Conservation (phyloP, 2,329 filamentous ascomycete species). For the Coleophoma crateriformis region DNA sequence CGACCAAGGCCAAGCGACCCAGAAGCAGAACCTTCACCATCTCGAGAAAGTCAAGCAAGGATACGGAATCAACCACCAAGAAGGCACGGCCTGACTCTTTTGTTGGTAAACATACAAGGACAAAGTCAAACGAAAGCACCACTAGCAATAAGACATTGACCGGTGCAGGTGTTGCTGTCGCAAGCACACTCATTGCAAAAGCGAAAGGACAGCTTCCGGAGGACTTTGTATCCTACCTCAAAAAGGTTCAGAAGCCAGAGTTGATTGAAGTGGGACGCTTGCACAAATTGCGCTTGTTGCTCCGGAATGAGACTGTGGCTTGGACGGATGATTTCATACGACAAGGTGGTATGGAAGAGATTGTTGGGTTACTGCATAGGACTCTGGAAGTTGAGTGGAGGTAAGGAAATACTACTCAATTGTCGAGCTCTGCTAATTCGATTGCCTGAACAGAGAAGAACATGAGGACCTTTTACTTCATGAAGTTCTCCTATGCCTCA, state of each 20-base stretch:
- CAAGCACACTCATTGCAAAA: constrained; percentile 56
- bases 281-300: constrained; percentile 82
- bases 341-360: constrained; percentile 87
- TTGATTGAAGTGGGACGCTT: constrained; percentile 89
- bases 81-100: constrained; percentile 64
- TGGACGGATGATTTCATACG: constrained; percentile 94
- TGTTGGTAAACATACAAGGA: constrained; percentile 58
- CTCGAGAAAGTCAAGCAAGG: constrained; percentile 33
- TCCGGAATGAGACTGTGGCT: constrained; percentile 90
- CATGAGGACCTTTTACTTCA: constrained; percentile 92
- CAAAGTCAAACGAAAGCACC: constrained; percentile 68
- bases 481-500: constrained; percentile 87
- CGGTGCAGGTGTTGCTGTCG: constrained; percentile 48
- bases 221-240: constrained; percentile 83
- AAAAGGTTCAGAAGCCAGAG: constrained; percentile 75
- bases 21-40: constrained; percentile 70
- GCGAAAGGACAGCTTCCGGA: constrained; percentile 69
- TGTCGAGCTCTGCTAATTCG: constrained; percentile 19
- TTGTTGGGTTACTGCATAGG: constrained; percentile 80
- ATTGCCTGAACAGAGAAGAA: constrained; percentile 63
- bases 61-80: constrained; percentile 66
- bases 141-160: constrained; percentile 49
- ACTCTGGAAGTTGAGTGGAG: constrained; percentile 97
- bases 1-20: constrained; percentile 48
- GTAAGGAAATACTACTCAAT: constrained; percentile 40